Percentiles rank a stretch among this genome's conserved stretches.
These are phyloP conservation scores for Comarum palustre DNA, from an alignment of 306 rosid genomes.

Conservation along the genomic window DNA sequence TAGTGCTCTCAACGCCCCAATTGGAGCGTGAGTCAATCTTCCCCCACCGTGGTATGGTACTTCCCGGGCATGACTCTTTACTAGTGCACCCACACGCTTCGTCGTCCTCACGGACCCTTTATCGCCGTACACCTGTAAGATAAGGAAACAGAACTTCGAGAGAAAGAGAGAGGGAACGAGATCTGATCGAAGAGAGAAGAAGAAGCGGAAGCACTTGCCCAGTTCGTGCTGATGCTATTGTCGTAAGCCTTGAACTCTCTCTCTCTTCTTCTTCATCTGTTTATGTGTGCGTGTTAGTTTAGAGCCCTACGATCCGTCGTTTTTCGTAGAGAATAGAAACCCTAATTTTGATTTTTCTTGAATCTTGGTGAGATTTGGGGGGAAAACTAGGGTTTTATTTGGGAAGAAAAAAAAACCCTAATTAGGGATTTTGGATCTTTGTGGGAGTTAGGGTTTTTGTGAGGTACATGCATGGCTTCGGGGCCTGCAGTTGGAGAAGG, in stretches of 20 bases:
- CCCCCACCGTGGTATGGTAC: slow-evolving; percentile 39
- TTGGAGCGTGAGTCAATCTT: slow-evolving; percentile 22
- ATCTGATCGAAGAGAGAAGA: slow-evolving; percentile 52
- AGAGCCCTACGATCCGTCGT: slow-evolving; percentile 18
- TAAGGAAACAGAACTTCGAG: slow-evolving; percentile 36
- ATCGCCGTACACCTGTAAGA: slow-evolving; percentile 74
- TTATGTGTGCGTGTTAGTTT: not conserved
- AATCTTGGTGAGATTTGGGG: slow-evolving; percentile 15
- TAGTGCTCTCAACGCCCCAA: fast-evolving
- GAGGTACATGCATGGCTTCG: slow-evolving; percentile 84
- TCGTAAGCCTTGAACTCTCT: slow-evolving; percentile 25
- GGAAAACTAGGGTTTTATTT: slow-evolving; percentile 39
- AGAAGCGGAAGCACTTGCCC: slow-evolving; percentile 20
- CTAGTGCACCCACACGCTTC: slow-evolving; percentile 46
- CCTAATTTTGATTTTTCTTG: slow-evolving; percentile 28
- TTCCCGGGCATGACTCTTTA: slow-evolving; percentile 53
- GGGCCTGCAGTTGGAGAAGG: slow-evolving; percentile 65
- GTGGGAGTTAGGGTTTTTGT: slow-evolving; percentile 66
- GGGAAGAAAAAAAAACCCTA: slow-evolving; percentile 22
- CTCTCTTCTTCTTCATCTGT: not conserved
- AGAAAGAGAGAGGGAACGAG: slow-evolving; percentile 28
- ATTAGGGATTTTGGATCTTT: slow-evolving; percentile 18
- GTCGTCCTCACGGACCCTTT: slow-evolving; percentile 41
- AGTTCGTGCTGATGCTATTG: slow-evolving; percentile 29
- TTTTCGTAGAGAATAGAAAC: slow-evolving; percentile 1